phyloP scores from a whole-genome alignment of 805 yeast genomes.

The Monosporozyma solicola region DNA sequence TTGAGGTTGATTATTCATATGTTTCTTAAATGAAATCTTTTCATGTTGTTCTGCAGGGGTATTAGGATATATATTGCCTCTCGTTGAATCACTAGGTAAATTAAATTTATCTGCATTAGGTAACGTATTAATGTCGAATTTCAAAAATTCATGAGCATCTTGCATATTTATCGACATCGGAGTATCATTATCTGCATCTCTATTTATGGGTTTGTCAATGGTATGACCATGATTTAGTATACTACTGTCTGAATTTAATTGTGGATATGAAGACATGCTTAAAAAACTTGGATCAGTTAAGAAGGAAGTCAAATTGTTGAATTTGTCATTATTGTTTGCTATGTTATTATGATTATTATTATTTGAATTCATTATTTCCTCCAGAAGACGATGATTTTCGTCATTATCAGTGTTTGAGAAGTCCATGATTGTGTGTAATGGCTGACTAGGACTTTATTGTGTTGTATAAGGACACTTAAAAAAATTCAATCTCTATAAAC shows the following conservation, averaged over 20 bases:
- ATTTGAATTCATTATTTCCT: constrained; percentile 3
- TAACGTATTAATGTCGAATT: background rate
- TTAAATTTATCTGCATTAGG: background rate
- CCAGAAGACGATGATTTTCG: constrained; percentile 5
- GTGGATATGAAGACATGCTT: constrained; percentile 1
- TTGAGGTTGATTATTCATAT: background rate
- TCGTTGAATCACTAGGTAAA: background rate
- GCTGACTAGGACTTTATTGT: background rate
- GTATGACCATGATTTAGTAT: background rate
- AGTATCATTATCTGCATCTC: background rate
- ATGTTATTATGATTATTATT: background rate
- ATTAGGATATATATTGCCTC: constrained; percentile 1
- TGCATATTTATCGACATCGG: background rate
- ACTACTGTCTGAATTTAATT: background rate
- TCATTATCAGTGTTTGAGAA: background rate
- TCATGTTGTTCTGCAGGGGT: constrained; percentile 23
- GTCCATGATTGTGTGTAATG: background rate
- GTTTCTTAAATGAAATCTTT: constrained; percentile 6
- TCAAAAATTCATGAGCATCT: constrained; percentile 3
- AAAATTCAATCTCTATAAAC: too few relatives aligned
- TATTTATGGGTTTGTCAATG: background rate
- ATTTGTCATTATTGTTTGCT: background rate
- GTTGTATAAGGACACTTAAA: too few relatives aligned
- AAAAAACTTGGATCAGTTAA: constrained; percentile 3
- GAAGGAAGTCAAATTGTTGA: background rate